Percentiles rank a stretch among this genome's conserved stretches.
phyloP scores from a whole-genome alignment of 2,329 filamentous ascomycete genomes.

The Verticillium zaregamsianum region DNA sequence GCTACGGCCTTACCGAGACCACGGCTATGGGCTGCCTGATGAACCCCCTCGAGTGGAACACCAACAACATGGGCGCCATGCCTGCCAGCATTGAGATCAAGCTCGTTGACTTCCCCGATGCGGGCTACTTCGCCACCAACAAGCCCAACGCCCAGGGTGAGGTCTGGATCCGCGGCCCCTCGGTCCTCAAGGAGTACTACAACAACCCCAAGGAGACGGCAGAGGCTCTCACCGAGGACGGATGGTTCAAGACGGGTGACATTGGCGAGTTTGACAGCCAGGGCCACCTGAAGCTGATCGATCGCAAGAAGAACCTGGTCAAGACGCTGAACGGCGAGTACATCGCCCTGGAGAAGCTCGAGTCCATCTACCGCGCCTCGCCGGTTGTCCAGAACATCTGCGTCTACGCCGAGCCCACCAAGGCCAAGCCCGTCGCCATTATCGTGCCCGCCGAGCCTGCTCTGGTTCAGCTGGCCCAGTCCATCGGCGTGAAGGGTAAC shows the following conservation, averaged over 20 bases:
- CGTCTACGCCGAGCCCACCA: constrained; percentile 47
- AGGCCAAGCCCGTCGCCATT: constrained; percentile 51
- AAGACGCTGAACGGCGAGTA: constrained; percentile 82
- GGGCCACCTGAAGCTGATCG: constrained; percentile 71
- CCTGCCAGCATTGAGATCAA: constrained; percentile 74
- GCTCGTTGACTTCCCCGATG: constrained; percentile 80
- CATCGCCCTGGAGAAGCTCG: constrained; percentile 72
- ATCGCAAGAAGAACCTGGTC: constrained; percentile 86
- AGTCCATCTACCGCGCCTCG: constrained; percentile 48
- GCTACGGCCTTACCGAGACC: constrained; percentile 86
- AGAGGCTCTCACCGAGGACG: constrained; percentile 64
- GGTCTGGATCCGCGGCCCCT: constrained; percentile 78
- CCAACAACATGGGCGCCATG: constrained; percentile 65
- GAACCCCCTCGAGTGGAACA: constrained; percentile 76
- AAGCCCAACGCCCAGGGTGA: constrained; percentile 77
- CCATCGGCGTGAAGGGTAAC: constrained; percentile 42
- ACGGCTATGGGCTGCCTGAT: constrained; percentile 69
- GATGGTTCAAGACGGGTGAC: constrained; percentile 87
- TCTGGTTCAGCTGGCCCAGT: constrained; percentile 46
- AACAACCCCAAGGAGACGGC: constrained; percentile 73
- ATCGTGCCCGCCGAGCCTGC: constrained; percentile 53
- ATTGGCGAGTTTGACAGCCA: constrained; percentile 73
- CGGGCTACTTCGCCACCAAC: constrained; percentile 73
- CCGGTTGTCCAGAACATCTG: constrained; percentile 52
- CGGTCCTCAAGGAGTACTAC: constrained; percentile 70